Base-by-base conservation (phyloP, 2,329 filamentous ascomycete species). In the Talaromyces sp. region DNA sequence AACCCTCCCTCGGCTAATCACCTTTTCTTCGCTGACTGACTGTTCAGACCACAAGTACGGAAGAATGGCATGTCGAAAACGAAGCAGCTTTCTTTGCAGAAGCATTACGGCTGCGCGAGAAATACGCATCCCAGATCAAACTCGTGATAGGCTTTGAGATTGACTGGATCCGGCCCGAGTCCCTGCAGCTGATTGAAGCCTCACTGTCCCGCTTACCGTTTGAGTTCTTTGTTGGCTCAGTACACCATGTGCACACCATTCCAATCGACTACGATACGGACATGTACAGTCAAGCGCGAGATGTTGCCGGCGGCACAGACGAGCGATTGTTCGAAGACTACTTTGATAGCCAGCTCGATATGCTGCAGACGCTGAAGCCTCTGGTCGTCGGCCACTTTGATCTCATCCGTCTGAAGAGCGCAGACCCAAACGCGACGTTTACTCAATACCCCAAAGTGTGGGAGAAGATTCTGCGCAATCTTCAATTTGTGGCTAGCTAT, bases 371-470 rank as follows among this genome's bases (percentile, higher is more conserved):
- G 8, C 75, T 96, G 65, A 79, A 80, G 67, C 95, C 95, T 33
- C 85, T 85, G 8, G 83, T 99, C 13, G 88, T 99, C 4, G 95
- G 93, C 0, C 95, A 99, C 77, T 96, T 99, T 73, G 95, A 99
- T 77, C 84, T 99, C 22, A 89, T 98, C 59, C 82, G 93, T 13
- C 78, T 99, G 65, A 82, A 95, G 73, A 92, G 90, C 68, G 83
- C 86, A 61, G 81, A 89, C 22, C 88, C 89, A 0, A 84, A 84
- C 55, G 75, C 83, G 44, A 85, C 87, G 65, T 80, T 92, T 62
- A 78, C 78, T 44, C 71, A 72, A 63, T 87, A 85, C 81, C 70
- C 74, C 1, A 75, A 79, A 3, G 90, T 96, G 0, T 98, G 93
- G 93, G 76, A 81, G 57, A 85, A 81, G 70, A 84, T 96, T 33